Conservation (phyloP, 305 asterid genomes). For the Nicotiana rustica region DNA sequence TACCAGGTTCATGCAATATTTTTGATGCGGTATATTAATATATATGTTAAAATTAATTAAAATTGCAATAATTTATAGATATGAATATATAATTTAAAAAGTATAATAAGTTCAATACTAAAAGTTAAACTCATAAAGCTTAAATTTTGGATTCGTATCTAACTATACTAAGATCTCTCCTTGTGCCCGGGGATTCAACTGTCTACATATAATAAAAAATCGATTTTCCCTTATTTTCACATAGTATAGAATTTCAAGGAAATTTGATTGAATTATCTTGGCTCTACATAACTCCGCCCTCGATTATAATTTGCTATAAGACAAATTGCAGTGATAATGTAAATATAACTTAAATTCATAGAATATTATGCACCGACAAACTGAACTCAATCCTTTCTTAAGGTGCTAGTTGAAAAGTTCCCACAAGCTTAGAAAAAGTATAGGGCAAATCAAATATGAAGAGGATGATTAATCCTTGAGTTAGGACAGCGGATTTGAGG, state of each 20-base stretch:
- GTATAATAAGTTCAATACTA: too few relatives aligned
- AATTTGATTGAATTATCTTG: background rate
- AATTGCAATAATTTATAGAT: too few relatives aligned
- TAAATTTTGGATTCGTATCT: too few relatives aligned
- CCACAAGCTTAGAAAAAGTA: background rate
- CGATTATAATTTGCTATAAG: background rate
- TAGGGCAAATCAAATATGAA: background rate
- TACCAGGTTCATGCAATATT: too few relatives aligned
- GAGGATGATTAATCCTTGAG: background rate
- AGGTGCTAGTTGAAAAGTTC: background rate
- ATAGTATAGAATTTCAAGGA: background rate
- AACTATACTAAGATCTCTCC: too few relatives aligned
- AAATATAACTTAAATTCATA: background rate
- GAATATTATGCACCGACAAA: background rate
- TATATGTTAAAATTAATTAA: too few relatives aligned
- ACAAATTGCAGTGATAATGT: background rate
- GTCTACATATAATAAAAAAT: too few relatives aligned
- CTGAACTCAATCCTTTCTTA: background rate
- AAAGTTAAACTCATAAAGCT: too few relatives aligned
- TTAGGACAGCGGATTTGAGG: slow-evolving; percentile 1
- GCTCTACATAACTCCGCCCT: background rate
- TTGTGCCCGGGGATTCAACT: too few relatives aligned
- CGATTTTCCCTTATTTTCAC: too few relatives aligned
- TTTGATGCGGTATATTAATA: too few relatives aligned
- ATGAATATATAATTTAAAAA: too few relatives aligned